phyloP scores from a whole-genome alignment of 768 basidiomycete genomes.

The Russula emetica region DNA sequence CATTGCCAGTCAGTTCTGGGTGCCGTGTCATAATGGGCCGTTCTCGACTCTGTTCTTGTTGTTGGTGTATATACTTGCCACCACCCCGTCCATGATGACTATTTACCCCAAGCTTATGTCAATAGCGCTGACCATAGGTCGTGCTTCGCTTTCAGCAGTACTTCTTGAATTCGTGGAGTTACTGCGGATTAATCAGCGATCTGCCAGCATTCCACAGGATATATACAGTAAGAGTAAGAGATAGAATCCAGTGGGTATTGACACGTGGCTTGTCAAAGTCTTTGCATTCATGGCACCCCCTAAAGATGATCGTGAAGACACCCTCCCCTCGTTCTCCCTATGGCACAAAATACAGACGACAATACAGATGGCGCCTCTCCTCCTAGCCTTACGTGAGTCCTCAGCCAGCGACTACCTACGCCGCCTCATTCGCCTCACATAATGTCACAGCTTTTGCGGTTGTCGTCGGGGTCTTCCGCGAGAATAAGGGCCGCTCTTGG shows the following conservation, averaged over 20 bases:
- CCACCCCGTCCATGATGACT: no score
- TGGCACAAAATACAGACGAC: not conserved
- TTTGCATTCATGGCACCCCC: not conserved
- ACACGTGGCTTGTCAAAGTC: not conserved
- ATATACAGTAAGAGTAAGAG: no score
- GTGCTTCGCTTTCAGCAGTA: no score
- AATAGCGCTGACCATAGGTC: no score
- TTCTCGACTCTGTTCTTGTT: no score
- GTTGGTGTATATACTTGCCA: no score
- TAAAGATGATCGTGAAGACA: not conserved
- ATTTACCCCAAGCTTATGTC: no score
- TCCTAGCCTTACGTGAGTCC: conserved; percentile 2
- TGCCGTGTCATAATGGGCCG: no score
- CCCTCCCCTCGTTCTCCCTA: not conserved
- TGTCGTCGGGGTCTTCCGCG: not conserved
- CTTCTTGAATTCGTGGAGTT: no score
- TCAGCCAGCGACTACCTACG: not conserved
- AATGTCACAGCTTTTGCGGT: not conserved
- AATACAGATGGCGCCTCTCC: not conserved
- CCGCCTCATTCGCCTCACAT: not conserved
- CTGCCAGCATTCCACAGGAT: no score
- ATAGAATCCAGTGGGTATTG: not conserved
- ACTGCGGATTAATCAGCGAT: no score
- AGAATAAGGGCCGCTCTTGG: conserved; percentile 19
- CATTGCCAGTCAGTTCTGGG: no score